These are phyloP conservation scores for Penicillium brasilianum DNA, from an alignment of 2,329 filamentous ascomycete species.

Conservation along the genomic window DNA sequence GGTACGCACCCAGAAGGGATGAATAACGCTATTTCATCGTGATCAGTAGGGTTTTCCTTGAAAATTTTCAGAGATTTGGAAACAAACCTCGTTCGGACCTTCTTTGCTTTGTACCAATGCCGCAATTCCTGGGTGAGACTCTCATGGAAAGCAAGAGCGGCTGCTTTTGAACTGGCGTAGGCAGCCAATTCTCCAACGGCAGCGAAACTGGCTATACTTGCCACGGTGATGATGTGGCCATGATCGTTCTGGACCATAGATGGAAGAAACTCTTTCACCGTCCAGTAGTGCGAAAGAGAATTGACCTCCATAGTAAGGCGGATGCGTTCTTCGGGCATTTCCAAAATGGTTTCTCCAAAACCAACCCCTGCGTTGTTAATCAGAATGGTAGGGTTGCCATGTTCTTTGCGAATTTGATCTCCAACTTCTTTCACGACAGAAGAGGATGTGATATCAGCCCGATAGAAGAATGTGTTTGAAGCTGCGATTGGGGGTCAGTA, in stretches of 20 bases:
- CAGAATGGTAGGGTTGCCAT: constrained; percentile 48
- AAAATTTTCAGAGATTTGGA: neutral
- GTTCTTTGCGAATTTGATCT: constrained; percentile 34
- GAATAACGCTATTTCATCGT: constrained; percentile 21
- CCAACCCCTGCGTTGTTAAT: constrained; percentile 56
- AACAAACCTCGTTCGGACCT: constrained; percentile 36
- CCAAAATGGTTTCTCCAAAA: constrained; percentile 48
- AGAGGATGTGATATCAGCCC: constrained; percentile 35
- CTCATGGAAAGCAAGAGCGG: constrained; percentile 57
- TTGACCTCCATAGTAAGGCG: constrained; percentile 55
- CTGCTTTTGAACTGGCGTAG: constrained; percentile 56
- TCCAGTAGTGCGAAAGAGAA: constrained; percentile 53
- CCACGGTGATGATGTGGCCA: constrained; percentile 61
- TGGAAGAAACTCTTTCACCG: constrained; percentile 55
- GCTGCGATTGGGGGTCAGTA: neutral
- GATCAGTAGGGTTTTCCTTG: neutral
- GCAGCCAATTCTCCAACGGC: constrained; percentile 52
- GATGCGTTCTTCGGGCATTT: constrained; percentile 46
- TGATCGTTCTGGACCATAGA: constrained; percentile 53
- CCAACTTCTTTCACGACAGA: constrained; percentile 31
- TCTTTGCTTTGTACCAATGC: constrained; percentile 34
- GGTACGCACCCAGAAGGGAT: constrained; percentile 41
- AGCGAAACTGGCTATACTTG: constrained; percentile 55
- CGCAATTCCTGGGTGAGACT: constrained; percentile 41
- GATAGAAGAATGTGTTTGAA: constrained; percentile 27